Conservation (phyloP, 1,139 yeast species). For the Tardiomyces blankii region DNA sequence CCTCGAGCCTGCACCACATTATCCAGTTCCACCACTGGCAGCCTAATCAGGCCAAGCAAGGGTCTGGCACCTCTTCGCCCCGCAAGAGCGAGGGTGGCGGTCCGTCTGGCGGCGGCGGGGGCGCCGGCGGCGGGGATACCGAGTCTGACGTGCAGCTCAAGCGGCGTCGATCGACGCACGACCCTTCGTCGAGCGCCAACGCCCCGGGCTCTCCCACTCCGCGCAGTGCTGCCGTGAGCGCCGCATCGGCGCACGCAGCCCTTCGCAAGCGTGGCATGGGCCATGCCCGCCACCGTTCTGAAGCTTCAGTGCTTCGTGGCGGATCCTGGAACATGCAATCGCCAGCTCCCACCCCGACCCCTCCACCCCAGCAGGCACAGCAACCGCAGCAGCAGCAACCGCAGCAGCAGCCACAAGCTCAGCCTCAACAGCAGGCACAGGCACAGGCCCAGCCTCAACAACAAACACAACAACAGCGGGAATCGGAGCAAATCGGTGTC, state of each 20-base stretch:
- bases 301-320: constrained; percentile 14
- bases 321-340: constrained; percentile 1
- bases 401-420: neutral
- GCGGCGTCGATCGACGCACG: constrained; percentile 11
- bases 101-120: no score
- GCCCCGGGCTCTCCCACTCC: constrained; percentile 7
- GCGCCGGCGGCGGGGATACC: constrained; percentile 4
- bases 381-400: neutral
- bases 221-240: constrained; percentile 9
- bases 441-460: neutral
- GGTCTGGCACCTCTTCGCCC: constrained; percentile 3
- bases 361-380: neutral
- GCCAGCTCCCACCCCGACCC: neutral
- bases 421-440: neutral
- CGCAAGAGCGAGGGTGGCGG: constrained; percentile 5
- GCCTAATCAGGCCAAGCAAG: constrained; percentile 5
- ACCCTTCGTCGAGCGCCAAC: constrained; percentile 1
- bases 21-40: constrained; percentile 44
- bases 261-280: constrained; percentile 14
- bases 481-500: neutral
- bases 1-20: constrained; percentile 11
- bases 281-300: constrained; percentile 23
- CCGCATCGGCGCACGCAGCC: constrained; percentile 10
- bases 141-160: constrained; percentile 9
- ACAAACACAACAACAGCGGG: neutral